Base-by-base conservation (phyloP, 2,329 filamentous ascomycete species). In the Epichloe sibirici region DNA sequence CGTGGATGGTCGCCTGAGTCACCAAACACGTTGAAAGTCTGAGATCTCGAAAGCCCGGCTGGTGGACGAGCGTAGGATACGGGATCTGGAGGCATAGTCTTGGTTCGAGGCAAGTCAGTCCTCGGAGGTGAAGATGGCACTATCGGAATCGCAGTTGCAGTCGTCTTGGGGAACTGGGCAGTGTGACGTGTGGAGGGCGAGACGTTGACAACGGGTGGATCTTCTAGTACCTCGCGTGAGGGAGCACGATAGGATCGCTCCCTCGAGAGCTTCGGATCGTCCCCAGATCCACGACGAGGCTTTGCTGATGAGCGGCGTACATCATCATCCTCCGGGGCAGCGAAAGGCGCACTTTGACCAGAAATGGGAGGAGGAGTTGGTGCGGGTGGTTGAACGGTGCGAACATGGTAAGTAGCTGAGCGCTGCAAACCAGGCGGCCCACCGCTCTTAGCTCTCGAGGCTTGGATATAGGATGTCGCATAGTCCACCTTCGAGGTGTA, bases 331-430 rank as follows among this genome's bases (percentile, higher is more conserved):
- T 65, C 65, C 0, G 66, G 63, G 3, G 55, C 43, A 2, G 59
- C 47, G 52, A 65, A 68, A 5, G 62, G 56, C 8, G 64, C 63
- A 1, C 57, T 50, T 21, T 57, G 60, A 1, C 59, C 59, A 3
- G 58, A 48, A 31, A 61, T 58, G 0, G 67, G 66, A 12, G 68
- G 68, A 5, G 68, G 68, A 2, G 68, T 69, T 9, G 68, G 68
- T 3, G 63, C 67, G 0, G 68, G 65, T 34, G 63, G 65, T 35
- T 67, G 61, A 1, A 55, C 53, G 13, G 55, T 56, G 5, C 60
- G 60, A 6, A 57, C 48, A 47, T 58, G 55, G 38, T 62, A 63
- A 6, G 59, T 57, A 44, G 51, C 54, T 21, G 60, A 57, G 11
- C 57, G 60, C 44, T 58, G 57, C 4, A 57, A 51, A 39, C 53